phyloP scores from a whole-genome alignment of 1,284 basidiomycete species.

The Inonotus obliquus region DNA sequence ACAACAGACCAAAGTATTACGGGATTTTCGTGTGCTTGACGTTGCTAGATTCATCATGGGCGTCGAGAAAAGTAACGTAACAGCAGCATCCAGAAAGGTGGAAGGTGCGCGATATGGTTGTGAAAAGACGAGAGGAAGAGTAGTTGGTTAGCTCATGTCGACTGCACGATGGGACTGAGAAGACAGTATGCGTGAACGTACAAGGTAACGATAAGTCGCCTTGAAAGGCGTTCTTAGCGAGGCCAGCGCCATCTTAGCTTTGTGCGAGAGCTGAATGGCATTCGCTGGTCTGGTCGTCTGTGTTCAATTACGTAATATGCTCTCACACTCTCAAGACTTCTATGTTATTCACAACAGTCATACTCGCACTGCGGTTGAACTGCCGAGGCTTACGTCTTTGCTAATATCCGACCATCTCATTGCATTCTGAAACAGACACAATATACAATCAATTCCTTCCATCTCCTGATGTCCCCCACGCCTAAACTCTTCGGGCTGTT shows the following conservation, averaged over 20 bases:
- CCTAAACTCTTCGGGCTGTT: too few relatives aligned
- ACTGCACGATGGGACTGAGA: too few relatives aligned
- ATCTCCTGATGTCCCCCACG: too few relatives aligned
- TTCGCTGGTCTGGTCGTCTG: neutral
- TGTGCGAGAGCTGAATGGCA: neutral
- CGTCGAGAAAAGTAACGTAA: too few relatives aligned
- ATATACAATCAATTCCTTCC: too few relatives aligned
- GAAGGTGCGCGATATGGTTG: too few relatives aligned
- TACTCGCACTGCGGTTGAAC: neutral
- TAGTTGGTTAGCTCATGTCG: too few relatives aligned
- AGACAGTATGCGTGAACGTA: conserved; percentile 26
- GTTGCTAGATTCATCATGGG: conserved; percentile 54
- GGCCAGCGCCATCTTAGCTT: conserved; percentile 32
- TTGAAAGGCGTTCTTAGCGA: conserved; percentile 41
- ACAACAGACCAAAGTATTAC: conserved; percentile 87
- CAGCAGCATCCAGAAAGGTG: too few relatives aligned
- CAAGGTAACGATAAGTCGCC: conserved; percentile 48
- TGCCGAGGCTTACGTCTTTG: neutral
- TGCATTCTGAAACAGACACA: too few relatives aligned
- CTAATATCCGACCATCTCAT: too few relatives aligned
- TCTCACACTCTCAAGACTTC: neutral
- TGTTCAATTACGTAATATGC: too few relatives aligned
- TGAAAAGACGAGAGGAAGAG: too few relatives aligned
- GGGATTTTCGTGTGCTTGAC: conserved; percentile 88
- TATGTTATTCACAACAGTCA: neutral